Evolutionary conservation across 1,284 basidiomycete species (phyloP).

Genomic region (Tausonia pullulans): DNA sequence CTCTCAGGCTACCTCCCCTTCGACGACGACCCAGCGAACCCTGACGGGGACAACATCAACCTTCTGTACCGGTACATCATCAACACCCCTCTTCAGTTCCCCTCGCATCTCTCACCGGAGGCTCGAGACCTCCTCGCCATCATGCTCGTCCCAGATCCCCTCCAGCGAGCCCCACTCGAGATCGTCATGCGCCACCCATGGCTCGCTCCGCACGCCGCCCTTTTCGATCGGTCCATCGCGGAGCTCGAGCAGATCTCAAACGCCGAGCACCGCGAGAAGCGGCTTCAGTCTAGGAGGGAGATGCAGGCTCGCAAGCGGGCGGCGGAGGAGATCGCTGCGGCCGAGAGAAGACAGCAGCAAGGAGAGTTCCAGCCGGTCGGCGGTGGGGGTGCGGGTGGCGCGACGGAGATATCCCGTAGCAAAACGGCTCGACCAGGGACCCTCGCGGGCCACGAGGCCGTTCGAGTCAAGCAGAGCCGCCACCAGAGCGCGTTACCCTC

Average conservation of each 20-base stretch:
- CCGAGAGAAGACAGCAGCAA: neutral
- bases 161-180: constrained; percentile 57
- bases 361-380: neutral
- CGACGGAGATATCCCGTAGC: neutral
- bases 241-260: constrained; percentile 70
- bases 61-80: constrained; percentile 99
- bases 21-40: constrained; percentile 97
- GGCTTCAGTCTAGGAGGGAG: constrained; percentile 59
- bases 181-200: constrained; percentile 73
- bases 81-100: constrained; percentile 87
- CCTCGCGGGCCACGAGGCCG: constrained; percentile 21
- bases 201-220: constrained; percentile 54
- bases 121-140: constrained; percentile 61
- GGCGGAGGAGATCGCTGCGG: constrained; percentile 6
- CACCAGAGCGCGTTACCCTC: constrained; percentile 37
- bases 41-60: constrained; percentile 99
- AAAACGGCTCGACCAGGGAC: constrained; percentile 20
- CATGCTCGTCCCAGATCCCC: constrained; percentile 80
- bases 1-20: constrained; percentile 98
- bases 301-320: constrained; percentile 29
- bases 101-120: constrained; percentile 73
- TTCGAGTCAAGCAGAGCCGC: constrained; percentile 21
- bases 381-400: neutral
- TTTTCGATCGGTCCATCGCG: constrained; percentile 60
- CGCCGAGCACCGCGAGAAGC: constrained; percentile 73